Base-by-base conservation (phyloP, 352 stramenopile species). In the Thalassiosira exigua region DNA sequence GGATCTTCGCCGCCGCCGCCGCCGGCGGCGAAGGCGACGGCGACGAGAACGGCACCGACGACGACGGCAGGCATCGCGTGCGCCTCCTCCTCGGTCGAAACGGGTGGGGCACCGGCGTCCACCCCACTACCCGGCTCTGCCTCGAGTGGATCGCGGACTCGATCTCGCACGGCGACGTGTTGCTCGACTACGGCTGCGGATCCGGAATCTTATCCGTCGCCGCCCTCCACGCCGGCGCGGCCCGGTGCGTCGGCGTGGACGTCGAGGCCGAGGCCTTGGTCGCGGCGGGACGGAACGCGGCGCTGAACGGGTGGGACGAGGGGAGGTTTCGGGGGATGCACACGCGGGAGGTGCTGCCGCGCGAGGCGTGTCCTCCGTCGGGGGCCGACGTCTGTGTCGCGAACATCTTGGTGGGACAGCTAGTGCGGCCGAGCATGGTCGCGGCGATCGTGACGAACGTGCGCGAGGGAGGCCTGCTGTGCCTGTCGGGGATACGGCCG, bases 51-150 rank as follows among this genome's bases (percentile, higher is more conserved):
- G n/a, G 60, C 29, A 32, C 21, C 19, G 44, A 62, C n/a, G 14
- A 64, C 21, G 51, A 64, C 56, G 69, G 56, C 11, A 36, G 54
- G 32, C 73, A 78, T 24, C 60, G 44, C 4, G 76, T 86, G 29
- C 42, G 57, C 33, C 57, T 86, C 4, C 39, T 91, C 22, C 22
- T 87, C 30, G 86, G 81, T 33, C 64, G 86, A 51, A 87, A 88
- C 54, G 86, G 84, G 21, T 92, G 88, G 74, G 86, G 86, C 4
- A 91, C 84, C 3, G 86, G 86, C 26, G 84, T 91, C 36, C 86
- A 92, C 79, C 84, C 85, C 19, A 89, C 86, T 1, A 92, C 86
- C 27, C 53, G 76, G 7, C 72, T 92, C 7, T 92, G 86, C 65
- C 65, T 86, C 2, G 68, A 83, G 79, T 92, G 73, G 72, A 30